Conservation (phyloP, 768 basidiomycete species). For the Hydnomerulius pinastri region DNA sequence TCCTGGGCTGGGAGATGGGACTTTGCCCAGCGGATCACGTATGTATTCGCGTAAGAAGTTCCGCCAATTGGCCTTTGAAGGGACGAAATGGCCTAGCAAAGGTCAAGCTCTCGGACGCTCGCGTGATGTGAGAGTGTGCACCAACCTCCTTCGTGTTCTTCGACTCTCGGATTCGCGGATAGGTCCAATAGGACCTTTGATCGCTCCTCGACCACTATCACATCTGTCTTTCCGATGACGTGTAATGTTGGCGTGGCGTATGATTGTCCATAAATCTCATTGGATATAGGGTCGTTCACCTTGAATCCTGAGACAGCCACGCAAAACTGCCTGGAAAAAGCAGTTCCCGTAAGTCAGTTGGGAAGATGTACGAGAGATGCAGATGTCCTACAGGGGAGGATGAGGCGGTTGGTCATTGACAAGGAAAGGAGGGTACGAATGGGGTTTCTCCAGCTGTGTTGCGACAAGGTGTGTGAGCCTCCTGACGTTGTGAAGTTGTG, state of each 20-base stretch:
- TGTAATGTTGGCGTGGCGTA: conserved; percentile 77
- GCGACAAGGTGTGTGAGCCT: conserved; percentile 4
- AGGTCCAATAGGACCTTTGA: conserved; percentile 55
- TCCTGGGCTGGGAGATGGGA: conserved; percentile 46
- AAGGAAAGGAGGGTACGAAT: conserved; percentile 57
- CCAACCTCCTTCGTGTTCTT: conserved; percentile 80
- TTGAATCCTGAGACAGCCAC: conserved; percentile 76
- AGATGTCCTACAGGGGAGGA: conserved; percentile 64
- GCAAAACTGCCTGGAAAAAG: conserved; percentile 60
- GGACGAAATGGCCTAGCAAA: conserved; percentile 76
- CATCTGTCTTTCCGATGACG: conserved; percentile 74
- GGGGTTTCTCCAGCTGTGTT: conserved; percentile 56
- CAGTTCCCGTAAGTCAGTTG: not conserved
- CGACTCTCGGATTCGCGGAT: conserved; percentile 61
- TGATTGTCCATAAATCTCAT: conserved; percentile 48
- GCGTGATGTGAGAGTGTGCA: conserved; percentile 5
- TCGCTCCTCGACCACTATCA: conserved; percentile 72
- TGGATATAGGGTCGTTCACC: conserved; percentile 46
- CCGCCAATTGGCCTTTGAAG: conserved; percentile 75
- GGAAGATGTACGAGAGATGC: not conserved
- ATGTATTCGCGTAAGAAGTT: conserved; percentile 73
- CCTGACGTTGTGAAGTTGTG: too few species aligned
- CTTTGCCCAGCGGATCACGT: conserved; percentile 46
- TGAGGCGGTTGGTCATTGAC: conserved; percentile 66
- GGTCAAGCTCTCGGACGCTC: not conserved